Conservation (phyloP, 306 rosid genomes). For the Corylus heterophylla region DNA sequence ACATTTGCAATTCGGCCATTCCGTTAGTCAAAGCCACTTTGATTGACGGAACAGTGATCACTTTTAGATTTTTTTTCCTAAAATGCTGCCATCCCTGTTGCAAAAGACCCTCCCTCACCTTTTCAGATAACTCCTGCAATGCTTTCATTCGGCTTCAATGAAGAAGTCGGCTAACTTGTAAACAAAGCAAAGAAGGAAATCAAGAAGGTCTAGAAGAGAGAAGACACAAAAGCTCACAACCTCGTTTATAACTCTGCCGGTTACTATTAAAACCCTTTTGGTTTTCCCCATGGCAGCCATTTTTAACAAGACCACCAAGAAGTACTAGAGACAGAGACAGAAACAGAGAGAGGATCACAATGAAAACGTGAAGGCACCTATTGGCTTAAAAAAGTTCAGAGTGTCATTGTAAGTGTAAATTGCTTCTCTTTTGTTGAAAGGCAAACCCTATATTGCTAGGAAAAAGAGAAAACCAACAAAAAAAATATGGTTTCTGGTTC, state of each 20-base stretch:
- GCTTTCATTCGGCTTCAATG: conserved; percentile 70
- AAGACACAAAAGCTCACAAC: conserved; percentile 68
- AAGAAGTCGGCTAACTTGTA: conserved; percentile 73
- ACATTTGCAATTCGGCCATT: too few relatives aligned
- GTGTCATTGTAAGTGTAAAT: background rate
- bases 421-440: background rate
- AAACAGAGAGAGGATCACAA: background rate
- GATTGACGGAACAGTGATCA: too few relatives aligned
- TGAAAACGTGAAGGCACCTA: background rate
- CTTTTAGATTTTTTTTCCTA: too few relatives aligned
- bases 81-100: too few relatives aligned
- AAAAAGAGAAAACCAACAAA: background rate
- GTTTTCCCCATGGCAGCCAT: conserved; percentile 39
- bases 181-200: conserved; percentile 57
- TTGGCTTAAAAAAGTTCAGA: background rate
- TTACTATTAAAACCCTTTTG: conserved; percentile 31
- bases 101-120: too few relatives aligned
- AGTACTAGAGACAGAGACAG: background rate
- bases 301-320: background rate
- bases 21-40: too few relatives aligned
- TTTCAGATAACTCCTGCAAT: too few relatives aligned
- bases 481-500: background rate
- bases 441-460: background rate
- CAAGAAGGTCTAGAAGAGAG: conserved; percentile 60
- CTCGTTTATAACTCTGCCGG: conserved; percentile 58